Conservation (phyloP, 345 rosid species). For the Geranium brycei region DNA sequence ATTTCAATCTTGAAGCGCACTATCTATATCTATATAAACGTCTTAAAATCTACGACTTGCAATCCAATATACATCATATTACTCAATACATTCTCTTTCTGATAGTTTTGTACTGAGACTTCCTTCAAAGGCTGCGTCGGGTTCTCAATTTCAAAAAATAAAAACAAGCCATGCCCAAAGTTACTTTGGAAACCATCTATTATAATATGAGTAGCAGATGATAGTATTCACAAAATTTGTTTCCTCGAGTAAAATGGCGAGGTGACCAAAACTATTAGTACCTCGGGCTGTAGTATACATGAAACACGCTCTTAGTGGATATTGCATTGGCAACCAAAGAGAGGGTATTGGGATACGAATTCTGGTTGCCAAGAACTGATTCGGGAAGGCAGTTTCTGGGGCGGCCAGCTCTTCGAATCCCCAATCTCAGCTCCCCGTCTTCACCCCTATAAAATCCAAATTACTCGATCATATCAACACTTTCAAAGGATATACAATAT, state of each 20-base stretch:
- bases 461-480: too few species aligned
- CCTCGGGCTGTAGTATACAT: slow-evolving; percentile 83
- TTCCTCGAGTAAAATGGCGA: neutral
- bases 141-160: too few species aligned
- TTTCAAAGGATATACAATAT: neutral
- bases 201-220: too few species aligned
- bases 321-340: slow-evolving; percentile 58
- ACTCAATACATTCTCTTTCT: too few species aligned
- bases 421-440: slow-evolving; percentile 72
- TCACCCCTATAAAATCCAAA: slow-evolving; percentile 39
- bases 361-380: slow-evolving; percentile 41
- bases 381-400: slow-evolving; percentile 74
- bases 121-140: too few species aligned
- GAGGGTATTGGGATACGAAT: slow-evolving; percentile 38
- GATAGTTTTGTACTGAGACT: too few species aligned
- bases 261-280: slow-evolving; percentile 11
- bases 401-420: slow-evolving; percentile 61
- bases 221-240: neutral
- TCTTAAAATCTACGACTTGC: too few species aligned
- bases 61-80: too few species aligned
- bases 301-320: slow-evolving; percentile 50
- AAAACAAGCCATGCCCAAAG: too few species aligned
- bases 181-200: too few species aligned
- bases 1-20: too few species aligned
- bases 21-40: too few species aligned